Conservation (phyloP, 208 protist genomes). For the Trichomonas tenax region DNA sequence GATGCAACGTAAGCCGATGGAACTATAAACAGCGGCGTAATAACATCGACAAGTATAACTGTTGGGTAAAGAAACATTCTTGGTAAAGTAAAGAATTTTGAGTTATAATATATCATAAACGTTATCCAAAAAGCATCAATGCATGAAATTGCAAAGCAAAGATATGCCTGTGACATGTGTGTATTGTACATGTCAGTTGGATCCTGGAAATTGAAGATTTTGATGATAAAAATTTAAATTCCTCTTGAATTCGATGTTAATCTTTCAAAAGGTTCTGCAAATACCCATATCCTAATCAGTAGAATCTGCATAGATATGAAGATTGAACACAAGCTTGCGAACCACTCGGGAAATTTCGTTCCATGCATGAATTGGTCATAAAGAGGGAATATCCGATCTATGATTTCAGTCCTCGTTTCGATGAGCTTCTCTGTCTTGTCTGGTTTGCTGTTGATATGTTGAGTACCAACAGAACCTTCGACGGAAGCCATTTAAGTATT, state of each 20-base stretch:
- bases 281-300: background rate
- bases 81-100: background rate
- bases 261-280: background rate
- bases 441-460: background rate
- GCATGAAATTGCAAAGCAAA: background rate
- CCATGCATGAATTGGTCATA: background rate
- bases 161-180: background rate
- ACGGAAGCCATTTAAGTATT: background rate
- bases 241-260: background rate
- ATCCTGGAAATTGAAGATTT: background rate
- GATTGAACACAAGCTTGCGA: background rate
- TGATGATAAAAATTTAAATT: background rate
- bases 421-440: background rate
- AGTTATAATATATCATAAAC: background rate
- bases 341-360: background rate
- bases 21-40: background rate
- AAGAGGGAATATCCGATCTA: background rate
- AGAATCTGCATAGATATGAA: background rate
- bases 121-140: background rate
- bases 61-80: background rate
- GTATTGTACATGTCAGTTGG: background rate
- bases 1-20: background rate
- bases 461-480: background rate
- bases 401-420: background rate
- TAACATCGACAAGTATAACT: background rate